Evolutionary conservation across 2,329 filamentous ascomycete genomes (phyloP).

Genomic region (Nectriaceae sp.): DNA sequence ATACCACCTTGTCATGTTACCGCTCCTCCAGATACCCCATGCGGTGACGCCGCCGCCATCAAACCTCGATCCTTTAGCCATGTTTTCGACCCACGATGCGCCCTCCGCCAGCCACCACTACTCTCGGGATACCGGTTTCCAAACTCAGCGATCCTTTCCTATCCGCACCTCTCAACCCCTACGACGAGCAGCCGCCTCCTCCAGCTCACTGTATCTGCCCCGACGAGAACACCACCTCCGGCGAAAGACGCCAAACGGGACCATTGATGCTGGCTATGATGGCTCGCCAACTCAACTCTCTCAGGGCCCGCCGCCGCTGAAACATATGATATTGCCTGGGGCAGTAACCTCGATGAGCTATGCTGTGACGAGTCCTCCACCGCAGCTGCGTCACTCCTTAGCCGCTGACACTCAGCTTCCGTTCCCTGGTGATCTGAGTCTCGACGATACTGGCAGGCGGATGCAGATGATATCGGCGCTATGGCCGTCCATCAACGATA

Average conservation of each 20-base stretch:
- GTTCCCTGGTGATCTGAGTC: conserved; percentile 12
- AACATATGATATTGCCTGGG: conserved; percentile 78
- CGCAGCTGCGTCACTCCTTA: conserved; percentile 14
- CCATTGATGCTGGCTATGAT: conserved; percentile 88
- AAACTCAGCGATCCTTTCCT: conserved; percentile 32
- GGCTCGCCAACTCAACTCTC: conserved; percentile 74
- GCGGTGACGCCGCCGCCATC: conserved; percentile 48
- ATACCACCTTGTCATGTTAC: conserved; percentile 46
- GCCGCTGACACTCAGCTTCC: conserved; percentile 10
- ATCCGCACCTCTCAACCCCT: conserved; percentile 35
- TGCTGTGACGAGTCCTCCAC: conserved; percentile 13
- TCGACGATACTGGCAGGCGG: conserved; percentile 16
- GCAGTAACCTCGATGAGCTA: conserved; percentile 20
- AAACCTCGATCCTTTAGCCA: conserved; percentile 39
- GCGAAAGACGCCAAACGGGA: conserved; percentile 93
- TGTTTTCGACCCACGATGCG: conserved; percentile 18
- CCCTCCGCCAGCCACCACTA: conserved; percentile 20
- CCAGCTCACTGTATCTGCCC: conserved; percentile 23
- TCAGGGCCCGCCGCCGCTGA: conserved; percentile 73
- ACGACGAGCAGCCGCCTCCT: conserved; percentile 16
- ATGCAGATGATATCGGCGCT: conserved; percentile 10
- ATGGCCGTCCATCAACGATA: conserved; percentile 19
- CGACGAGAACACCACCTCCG: conserved; percentile 75
- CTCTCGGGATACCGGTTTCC: conserved; percentile 30
- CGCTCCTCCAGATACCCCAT: conserved; percentile 52